Percentiles rank a stretch among this genome's conserved stretches.
These are phyloP conservation scores for Eutrema yunnanense DNA, from an alignment of 345 rosid species.

Conservation along the genomic window DNA sequence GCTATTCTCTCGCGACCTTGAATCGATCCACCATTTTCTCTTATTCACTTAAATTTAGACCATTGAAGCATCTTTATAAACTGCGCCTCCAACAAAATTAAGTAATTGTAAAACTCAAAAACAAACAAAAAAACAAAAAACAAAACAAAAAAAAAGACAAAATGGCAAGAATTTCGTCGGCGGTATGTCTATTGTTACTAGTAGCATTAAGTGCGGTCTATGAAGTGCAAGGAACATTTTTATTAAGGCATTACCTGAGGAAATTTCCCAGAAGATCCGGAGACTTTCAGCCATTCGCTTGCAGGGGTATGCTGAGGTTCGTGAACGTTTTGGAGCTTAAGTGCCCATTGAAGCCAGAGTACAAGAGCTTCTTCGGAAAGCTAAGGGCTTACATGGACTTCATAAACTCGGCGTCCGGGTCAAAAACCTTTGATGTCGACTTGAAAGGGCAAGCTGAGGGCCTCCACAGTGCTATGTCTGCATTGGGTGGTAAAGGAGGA, in stretches of 20 bases:
- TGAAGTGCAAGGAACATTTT: constrained; percentile 20
- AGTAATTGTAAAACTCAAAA: neutral
- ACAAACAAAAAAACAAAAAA: neutral
- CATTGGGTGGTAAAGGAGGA: neutral
- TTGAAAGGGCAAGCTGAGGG: constrained; percentile 13
- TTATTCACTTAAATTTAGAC: neutral
- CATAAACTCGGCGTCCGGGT: neutral
- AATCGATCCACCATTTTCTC: constrained; percentile 15
- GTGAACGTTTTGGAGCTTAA: neutral
- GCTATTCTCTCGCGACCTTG: constrained; percentile 5
- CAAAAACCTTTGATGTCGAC: neutral
- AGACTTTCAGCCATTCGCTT: constrained; percentile 1
- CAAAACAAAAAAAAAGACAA: neutral
- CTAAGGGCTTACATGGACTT: neutral
- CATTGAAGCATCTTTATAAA: neutral
- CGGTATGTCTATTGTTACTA: constrained; percentile 12
- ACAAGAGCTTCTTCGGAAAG: constrained; percentile 1
- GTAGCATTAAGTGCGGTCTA: constrained; percentile 10
- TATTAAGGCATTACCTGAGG: constrained; percentile 9
- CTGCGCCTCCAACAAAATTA: neutral
- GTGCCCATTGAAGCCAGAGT: constrained; percentile 6
- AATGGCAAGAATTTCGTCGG: constrained; percentile 5
- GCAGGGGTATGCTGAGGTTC: neutral
- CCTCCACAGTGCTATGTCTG: neutral
- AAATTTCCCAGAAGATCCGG: neutral